A percentile compares a stretch with the other conserved stretches of the same genome.
These are phyloP conservation scores for Opeltia flavorubescens DNA, from an alignment of 495 filamentous ascomycete species.

Conservation along the genomic window DNA sequence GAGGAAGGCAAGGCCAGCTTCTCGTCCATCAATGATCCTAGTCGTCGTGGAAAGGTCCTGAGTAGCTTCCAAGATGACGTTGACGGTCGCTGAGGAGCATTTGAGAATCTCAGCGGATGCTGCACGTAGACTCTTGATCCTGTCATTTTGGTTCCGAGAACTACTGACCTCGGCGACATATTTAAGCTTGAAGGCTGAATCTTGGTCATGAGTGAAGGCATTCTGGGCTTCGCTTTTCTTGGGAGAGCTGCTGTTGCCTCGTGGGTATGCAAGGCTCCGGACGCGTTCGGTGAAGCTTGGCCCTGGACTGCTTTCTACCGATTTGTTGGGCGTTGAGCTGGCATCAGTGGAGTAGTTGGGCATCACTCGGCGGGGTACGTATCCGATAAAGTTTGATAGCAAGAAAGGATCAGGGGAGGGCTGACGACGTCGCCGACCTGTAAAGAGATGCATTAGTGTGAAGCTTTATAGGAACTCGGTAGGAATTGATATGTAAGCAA, in stretches of 20 bases:
- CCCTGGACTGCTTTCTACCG: background rate
- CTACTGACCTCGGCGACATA: background rate
- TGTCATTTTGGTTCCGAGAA: background rate
- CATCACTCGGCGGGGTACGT: too few relatives aligned
- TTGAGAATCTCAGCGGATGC: background rate
- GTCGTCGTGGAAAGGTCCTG: background rate
- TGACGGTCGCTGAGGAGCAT: background rate
- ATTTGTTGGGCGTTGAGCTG: background rate
- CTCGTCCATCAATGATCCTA: background rate
- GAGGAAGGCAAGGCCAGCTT: background rate
- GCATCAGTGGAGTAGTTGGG: background rate
- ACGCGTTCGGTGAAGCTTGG: background rate
- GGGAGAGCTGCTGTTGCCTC: background rate
- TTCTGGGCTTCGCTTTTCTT: background rate
- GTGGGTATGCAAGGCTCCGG: background rate
- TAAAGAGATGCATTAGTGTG: background rate
- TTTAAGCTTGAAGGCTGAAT: background rate
- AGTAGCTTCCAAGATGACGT: background rate
- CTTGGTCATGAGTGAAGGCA: background rate
- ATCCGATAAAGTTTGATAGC: too few relatives aligned
- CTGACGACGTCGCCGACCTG: background rate
- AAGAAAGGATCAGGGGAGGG: background rate
- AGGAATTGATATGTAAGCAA: background rate
- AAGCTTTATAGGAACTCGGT: too few relatives aligned
- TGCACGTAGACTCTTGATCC: background rate